Conservation (phyloP, 805 yeast genomes). For the Ogataea trehalophila region DNA sequence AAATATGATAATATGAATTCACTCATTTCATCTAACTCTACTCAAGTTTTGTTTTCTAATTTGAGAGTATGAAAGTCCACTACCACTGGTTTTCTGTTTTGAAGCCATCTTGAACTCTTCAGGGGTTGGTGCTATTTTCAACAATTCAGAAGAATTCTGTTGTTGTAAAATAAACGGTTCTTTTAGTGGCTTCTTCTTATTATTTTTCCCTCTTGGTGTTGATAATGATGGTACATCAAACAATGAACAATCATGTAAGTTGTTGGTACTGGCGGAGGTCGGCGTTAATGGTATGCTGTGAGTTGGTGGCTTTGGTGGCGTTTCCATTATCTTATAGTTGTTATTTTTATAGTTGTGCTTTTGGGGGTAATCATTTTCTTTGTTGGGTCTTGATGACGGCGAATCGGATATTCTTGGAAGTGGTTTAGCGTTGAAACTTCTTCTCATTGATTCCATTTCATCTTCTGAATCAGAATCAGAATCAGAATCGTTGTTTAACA, state of each 20-base stretch:
- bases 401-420: slow-evolving; percentile 10
- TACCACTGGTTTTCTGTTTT: not conserved
- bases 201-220: not conserved
- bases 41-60: slow-evolving; percentile 16
- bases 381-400: not conserved
- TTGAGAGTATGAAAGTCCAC: slow-evolving; percentile 15
- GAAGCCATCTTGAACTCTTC: not conserved
- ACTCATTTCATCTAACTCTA: not conserved
- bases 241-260: slow-evolving; percentile 1
- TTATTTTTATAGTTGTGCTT: slow-evolving; percentile 1
- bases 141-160: not conserved
- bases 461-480: slow-evolving; percentile 1
- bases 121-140: slow-evolving; percentile 1
- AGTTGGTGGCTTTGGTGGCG: slow-evolving; percentile 26
- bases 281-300: slow-evolving; percentile 22
- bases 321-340: not conserved
- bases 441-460: slow-evolving; percentile 13
- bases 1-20: too few species aligned
- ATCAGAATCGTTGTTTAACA: slow-evolving; percentile 2
- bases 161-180: not conserved
- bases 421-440: slow-evolving; percentile 15
- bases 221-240: not conserved
- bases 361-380: not conserved
- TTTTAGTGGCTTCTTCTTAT: not conserved
- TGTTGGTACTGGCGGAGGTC: too few species aligned